Evolutionary conservation across 208 protist species (phyloP), one percentile per base, ranked within the genome.

Genomic region (Leptomonas seymouri): DNA sequence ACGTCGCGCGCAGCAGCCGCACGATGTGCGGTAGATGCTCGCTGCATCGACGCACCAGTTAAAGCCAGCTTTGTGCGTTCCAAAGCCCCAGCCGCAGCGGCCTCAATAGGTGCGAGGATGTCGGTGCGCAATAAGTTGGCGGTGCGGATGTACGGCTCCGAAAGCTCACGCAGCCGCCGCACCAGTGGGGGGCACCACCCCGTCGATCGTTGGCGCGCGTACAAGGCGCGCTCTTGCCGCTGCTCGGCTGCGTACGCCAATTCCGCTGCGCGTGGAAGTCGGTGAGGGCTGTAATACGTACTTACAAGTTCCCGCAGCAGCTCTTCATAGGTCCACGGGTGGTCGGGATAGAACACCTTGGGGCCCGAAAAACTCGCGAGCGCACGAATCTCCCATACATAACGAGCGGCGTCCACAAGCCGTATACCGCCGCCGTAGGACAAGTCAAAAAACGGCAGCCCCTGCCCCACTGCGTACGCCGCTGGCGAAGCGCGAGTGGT

Each of bases 401-500:
- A 67, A 41, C 79, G 79, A 42, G 80, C 76, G 27, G 78, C 68
- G 74, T 96, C 91, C n/a, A 96, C 84, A n/a, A 96, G 79, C 30
- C 86, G 91, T 63, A 96, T 45, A 15, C 85, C 86, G 23, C 84
- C 85, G 41, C 88, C 88, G 25, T 78, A 78, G 15, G 87, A 81
- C 6, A 96, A 45, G 62, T 96, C 91, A 67, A 96, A 96, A 55
- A 91, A 84, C n/a, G 83, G 78, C 48, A 91, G 83, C 16, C 88
- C 87, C 67, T 94, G 82, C 7, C 84, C 85, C 20, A 96, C 80
- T 1, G 91, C 88, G 44, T 87, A 73, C n/a, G 80, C 67, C 14
- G 74, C 71, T 5, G 62, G 57, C 18, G 79, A 78, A 14, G 53
- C 28, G 31, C 45, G 56, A 0, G 71, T 77, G 57, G 86, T 84